These are phyloP conservation scores for Leccinum boreale DNA, from an alignment of 768 basidiomycete genomes.

Conservation along the genomic window DNA sequence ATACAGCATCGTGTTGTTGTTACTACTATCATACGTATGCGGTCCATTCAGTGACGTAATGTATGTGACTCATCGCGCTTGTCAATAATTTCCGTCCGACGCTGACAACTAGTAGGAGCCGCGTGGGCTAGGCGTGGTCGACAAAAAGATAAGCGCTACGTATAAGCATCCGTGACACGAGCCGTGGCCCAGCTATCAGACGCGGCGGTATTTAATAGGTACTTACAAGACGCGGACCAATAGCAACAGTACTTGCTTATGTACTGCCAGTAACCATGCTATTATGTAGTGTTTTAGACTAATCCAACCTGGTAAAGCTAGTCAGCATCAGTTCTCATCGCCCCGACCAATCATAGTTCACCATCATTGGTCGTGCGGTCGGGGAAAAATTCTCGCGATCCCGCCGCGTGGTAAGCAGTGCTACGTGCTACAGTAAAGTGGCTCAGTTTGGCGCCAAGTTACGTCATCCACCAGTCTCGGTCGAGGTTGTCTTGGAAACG, in stretches of 20 bases:
- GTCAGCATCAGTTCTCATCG: background rate
- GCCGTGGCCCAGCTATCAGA: too few species aligned
- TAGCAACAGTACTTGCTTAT: background rate
- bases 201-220: background rate
- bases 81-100: background rate
- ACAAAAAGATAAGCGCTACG: background rate
- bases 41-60: background rate
- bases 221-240: background rate
- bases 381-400: background rate
- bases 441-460: background rate
- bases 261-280: background rate
- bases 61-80: background rate
- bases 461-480: background rate
- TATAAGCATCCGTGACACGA: too few species aligned
- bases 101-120: background rate
- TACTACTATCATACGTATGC: too few species aligned
- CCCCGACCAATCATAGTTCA: background rate
- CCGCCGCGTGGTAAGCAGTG: background rate
- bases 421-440: background rate
- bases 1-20: background rate
- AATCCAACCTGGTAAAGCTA: background rate
- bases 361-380: background rate
- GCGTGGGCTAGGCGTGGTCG: background rate
- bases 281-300: too few species aligned
- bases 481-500: background rate